Conservation (phyloP, 768 basidiomycete species). For the Kwoniella botswanensis region DNA sequence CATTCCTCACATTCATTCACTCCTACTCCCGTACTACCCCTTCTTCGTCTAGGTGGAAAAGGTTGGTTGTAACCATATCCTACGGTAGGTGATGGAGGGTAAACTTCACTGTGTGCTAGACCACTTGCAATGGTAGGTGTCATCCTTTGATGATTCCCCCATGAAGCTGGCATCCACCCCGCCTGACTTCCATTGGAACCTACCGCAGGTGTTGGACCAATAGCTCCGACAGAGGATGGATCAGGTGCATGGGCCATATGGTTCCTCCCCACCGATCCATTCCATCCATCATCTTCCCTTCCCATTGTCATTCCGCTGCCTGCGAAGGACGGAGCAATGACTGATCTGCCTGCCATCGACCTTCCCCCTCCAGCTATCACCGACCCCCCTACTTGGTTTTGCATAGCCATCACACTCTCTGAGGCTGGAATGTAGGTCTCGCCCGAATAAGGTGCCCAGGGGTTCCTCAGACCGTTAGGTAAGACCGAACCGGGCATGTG, state of each 20-base stretch:
- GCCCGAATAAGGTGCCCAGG: slow-evolving; percentile 41
- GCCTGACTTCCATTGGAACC: slow-evolving; percentile 28
- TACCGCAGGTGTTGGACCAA: slow-evolving; percentile 13
- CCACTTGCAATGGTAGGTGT: slow-evolving; percentile 15
- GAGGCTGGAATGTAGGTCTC: slow-evolving; percentile 35
- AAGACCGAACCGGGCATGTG: slow-evolving; percentile 14
- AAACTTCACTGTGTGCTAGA: slow-evolving; percentile 1
- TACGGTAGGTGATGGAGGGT: neutral
- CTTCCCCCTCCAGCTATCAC: neutral
- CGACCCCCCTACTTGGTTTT: neutral
- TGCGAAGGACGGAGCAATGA: neutral
- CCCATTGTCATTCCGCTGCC: slow-evolving; percentile 3
- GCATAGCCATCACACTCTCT: slow-evolving; percentile 1
- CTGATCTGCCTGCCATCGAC: neutral
- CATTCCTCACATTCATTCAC: slow-evolving; percentile 4
- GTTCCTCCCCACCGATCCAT: slow-evolving; percentile 32
- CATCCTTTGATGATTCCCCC: slow-evolving; percentile 37
- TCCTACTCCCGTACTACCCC: neutral
- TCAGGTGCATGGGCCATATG: slow-evolving; percentile 43
- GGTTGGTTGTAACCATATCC: slow-evolving; percentile 1
- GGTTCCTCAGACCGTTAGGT: slow-evolving; percentile 42
- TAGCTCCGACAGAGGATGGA: slow-evolving; percentile 32
- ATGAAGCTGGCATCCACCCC: slow-evolving; percentile 16
- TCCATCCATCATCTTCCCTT: slow-evolving; percentile 46
- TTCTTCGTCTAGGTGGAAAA: neutral